Conservation (phyloP, 2,329 filamentous ascomycete genomes). For the Acephala macrosclerotiorum region DNA sequence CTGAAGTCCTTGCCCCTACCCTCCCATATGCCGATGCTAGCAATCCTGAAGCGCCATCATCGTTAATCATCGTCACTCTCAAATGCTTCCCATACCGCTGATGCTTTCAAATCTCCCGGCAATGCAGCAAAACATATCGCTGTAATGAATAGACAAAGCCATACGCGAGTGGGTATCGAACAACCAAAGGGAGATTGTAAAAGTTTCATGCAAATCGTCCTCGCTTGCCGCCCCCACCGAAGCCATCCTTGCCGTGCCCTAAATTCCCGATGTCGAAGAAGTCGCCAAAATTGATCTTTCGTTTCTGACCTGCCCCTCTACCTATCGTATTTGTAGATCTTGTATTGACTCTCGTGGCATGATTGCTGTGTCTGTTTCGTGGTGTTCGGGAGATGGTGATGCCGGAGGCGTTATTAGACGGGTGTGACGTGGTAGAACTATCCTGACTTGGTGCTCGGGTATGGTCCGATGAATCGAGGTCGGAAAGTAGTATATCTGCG, state of each 20-base stretch:
- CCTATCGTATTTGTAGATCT: constrained; percentile 51
- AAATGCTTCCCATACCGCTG: background rate
- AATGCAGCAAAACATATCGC: background rate
- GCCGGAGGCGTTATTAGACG: constrained; percentile 32
- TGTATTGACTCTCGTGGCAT: constrained; percentile 33
- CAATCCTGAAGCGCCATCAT: constrained; percentile 7
- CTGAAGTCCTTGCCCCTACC: background rate
- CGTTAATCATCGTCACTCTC: constrained; percentile 2
- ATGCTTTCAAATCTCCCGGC: background rate
- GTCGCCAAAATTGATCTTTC: constrained; percentile 76
- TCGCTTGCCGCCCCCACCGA: constrained; percentile 45
- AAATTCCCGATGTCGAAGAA: constrained; percentile 76
- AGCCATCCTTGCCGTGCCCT: constrained; percentile 65
- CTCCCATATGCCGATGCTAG: background rate
- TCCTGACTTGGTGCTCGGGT: constrained; percentile 44
- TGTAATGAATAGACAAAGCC: background rate
- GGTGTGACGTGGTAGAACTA: constrained; percentile 32
- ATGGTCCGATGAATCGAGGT: constrained; percentile 64
- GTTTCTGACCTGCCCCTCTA: constrained; percentile 73
- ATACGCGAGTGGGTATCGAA: constrained; percentile 14
- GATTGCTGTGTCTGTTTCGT: constrained; percentile 42
- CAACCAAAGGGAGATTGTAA: background rate
- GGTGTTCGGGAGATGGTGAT: constrained; percentile 40
- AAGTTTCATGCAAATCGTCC: constrained; percentile 42
- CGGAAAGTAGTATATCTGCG: constrained; percentile 66